Base-by-base conservation (phyloP, 192 early-diverging fungal genomes). In the Cladochytrium replicatum region DNA sequence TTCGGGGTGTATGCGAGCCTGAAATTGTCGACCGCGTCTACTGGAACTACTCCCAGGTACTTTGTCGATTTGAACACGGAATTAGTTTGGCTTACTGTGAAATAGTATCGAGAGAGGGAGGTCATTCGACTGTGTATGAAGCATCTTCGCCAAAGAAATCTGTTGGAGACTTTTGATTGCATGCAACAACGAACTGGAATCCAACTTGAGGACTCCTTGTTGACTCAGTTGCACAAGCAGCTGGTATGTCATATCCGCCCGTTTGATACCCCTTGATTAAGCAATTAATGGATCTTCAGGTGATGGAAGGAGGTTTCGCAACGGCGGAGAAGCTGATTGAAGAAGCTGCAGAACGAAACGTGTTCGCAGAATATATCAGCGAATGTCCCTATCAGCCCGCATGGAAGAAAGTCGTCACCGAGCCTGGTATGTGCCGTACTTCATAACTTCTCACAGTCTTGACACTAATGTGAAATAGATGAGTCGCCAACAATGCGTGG, bases 91-190 rank as follows among this genome's bases (percentile, higher is more conserved):
- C 9, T 51, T 1, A 19, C 22, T n/a, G n/a, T n/a, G n/a, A n/a
- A n/a, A n/a, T n/a, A 83, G 68, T 85, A 78, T 48, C 77, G 83
- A 41, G 86, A 93, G 55, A 82, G 69, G 31, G 80, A 91, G 56
- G 83, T 84, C 0, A 73, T 88, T 6, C 74, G 90, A 23, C 62
- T 89, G 4, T 96, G 94, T 58, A 61, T 95, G 25, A 93, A 93
- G 50, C 81, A 91, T 49, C 86, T 94, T 63, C 69, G 91, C 21
- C 85, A 94, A 48, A 63, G 80, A 40, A 84, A 87, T 51, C 77
- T 83, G 43, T 61, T 72, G 22, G 75, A 84, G 31, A 76, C 82
- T 17, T 93, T 91, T 58, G 61, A 75, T 22, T 65, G 73, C 2
- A 55, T 95, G 7, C 74, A 85, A 57, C 54, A 65, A 9, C 77